Conservation (phyloP, 108 stramenopile genomes). For the Fragilariopsis cylindrus region DNA sequence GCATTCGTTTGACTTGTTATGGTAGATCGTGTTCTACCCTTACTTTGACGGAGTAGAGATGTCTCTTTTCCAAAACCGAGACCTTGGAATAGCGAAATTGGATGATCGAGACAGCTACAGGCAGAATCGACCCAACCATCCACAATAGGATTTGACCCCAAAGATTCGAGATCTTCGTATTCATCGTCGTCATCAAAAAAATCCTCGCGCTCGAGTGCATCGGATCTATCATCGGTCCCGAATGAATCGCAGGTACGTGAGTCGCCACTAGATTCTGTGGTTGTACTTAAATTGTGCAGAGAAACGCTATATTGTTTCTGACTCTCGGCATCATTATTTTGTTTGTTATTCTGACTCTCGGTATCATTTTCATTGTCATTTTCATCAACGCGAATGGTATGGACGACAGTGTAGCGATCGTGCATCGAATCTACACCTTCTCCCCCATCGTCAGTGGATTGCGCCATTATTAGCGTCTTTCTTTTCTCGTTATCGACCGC, state of each 20-base stretch:
- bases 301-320: conserved; percentile 4
- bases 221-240: neutral
- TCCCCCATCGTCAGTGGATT: neutral
- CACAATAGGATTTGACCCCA: conserved; percentile 19
- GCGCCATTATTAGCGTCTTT: neutral
- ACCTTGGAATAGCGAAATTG: conserved; percentile 10
- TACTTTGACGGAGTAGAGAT: conserved; percentile 35
- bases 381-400: neutral
- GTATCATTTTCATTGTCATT: neutral
- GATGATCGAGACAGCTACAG: conserved; percentile 33
- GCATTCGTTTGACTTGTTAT: neutral
- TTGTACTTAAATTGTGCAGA: conserved; percentile 4
- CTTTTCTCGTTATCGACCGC: neutral
- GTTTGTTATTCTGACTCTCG: conserved; percentile 3
- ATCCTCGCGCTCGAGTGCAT: neutral
- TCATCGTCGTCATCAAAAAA: conserved; percentile 13
- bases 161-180: neutral
- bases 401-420: neutral
- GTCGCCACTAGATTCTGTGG: conserved; percentile 1
- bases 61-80: conserved; percentile 10
- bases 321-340: neutral
- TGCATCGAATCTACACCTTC: neutral
- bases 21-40: conserved; percentile 6
- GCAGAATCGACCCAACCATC: conserved; percentile 29
- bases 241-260: neutral